Percentiles rank a stretch among this genome's conserved stretches.
Evolutionary conservation across 2,329 filamentous ascomycete species (phyloP).

Genomic region (Ophiostoma sp.): DNA sequence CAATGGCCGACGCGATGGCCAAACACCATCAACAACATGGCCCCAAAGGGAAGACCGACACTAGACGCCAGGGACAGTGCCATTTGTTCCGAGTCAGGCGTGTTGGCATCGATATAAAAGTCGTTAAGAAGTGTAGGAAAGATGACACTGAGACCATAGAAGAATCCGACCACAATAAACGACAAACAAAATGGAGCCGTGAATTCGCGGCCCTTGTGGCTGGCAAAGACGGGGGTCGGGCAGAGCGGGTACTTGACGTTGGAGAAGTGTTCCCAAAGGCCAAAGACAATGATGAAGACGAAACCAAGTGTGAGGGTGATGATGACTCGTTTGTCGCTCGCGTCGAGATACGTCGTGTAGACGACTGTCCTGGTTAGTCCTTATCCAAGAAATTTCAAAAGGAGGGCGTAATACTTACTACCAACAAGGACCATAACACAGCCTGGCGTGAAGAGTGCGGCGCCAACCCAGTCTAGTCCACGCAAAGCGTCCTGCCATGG

Average conservation of each 20-base stretch:
- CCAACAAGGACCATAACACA: constrained; percentile 21
- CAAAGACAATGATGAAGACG: neutral
- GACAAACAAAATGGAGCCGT: constrained; percentile 24
- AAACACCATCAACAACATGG: constrained; percentile 43
- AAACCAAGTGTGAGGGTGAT: neutral
- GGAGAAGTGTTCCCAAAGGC: constrained; percentile 10
- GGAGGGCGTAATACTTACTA: neutral
- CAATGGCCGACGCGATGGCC: constrained; percentile 46
- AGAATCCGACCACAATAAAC: constrained; percentile 15
- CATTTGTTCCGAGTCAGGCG: constrained; percentile 29
- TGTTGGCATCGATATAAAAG: constrained; percentile 36
- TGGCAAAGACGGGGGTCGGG: constrained; percentile 47
- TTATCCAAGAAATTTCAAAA: too few species aligned
- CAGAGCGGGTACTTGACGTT: constrained; percentile 43
- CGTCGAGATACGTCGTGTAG: neutral
- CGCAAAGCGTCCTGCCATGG: constrained; percentile 22
- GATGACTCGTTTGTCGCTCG: neutral
- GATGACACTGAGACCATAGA: constrained; percentile 1
- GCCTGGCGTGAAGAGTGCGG: constrained; percentile 19
- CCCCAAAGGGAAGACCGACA: constrained; percentile 46
- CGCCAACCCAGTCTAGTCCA: constrained; percentile 24
- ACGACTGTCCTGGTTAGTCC: neutral
- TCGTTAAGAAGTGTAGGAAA: neutral
- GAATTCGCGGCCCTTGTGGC: constrained; percentile 41
- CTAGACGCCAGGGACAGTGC: constrained; percentile 46